Conservation (phyloP, 2,329 filamentous ascomycete species). For the Botrytis tulipae region DNA sequence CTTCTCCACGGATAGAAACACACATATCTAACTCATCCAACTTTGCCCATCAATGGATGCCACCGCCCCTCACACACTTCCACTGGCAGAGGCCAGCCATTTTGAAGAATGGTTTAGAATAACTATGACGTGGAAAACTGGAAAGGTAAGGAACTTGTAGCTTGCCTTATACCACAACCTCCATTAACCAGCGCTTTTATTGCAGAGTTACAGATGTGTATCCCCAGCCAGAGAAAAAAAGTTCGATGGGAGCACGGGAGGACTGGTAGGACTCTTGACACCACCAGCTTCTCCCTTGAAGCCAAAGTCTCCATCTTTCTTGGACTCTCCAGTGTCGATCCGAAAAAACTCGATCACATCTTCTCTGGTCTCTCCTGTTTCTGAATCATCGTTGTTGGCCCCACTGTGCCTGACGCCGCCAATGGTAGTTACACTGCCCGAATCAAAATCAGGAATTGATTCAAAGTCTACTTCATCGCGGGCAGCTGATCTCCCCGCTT, state of each 20-base stretch:
- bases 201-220: neutral
- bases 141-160: conserved; percentile 11
- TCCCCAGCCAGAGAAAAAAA: neutral
- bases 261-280: neutral
- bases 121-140: conserved; percentile 20
- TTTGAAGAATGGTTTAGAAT: conserved; percentile 22
- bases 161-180: neutral
- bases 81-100: conserved; percentile 14
- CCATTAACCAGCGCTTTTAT: neutral
- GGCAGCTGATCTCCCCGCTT: neutral
- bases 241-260: neutral
- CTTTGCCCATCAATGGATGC: neutral
- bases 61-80: neutral
- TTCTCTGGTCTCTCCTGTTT: neutral
- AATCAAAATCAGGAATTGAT: neutral
- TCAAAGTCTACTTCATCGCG: neutral
- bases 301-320: neutral
- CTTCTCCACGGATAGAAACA: neutral
- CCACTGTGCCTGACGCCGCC: neutral
- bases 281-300: conserved; percentile 1
- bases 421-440: neutral
- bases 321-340: neutral
- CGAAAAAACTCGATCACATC: neutral
- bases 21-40: neutral
- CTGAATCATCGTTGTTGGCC: neutral